Conservation (phyloP, 805 yeast genomes). For the Priceomyces carsonii region DNA sequence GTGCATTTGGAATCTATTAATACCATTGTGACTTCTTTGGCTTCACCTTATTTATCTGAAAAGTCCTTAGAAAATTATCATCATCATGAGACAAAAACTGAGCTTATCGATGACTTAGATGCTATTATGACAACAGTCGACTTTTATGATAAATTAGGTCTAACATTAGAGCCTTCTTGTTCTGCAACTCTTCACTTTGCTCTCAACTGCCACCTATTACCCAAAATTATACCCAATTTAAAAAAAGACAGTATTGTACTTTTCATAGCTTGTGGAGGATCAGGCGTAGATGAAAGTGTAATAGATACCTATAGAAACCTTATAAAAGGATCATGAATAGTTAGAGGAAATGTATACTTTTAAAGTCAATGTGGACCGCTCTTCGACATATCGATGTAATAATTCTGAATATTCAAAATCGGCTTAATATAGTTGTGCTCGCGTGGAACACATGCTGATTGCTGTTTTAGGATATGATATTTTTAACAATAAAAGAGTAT, state of each 20-base stretch:
- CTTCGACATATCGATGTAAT: too few relatives aligned
- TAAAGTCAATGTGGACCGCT: too few relatives aligned
- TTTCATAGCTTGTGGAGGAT: constrained; percentile 32
- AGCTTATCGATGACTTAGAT: constrained; percentile 24
- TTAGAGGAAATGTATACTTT: too few relatives aligned
- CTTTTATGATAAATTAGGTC: constrained; percentile 21
- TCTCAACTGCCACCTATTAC: constrained; percentile 12
- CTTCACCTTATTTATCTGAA: constrained; percentile 26
- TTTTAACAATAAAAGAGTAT: too few relatives aligned
- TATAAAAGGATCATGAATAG: too few relatives aligned
- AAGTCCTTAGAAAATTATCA: constrained; percentile 18
- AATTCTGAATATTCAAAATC: too few relatives aligned
- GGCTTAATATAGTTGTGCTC: too few relatives aligned
- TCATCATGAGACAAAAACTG: constrained; percentile 16
- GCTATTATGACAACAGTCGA: constrained; percentile 22
- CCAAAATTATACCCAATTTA: constrained; percentile 15
- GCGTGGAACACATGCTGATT: too few relatives aligned
- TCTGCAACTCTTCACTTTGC: constrained; percentile 27
- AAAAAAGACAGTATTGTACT: constrained; percentile 25
- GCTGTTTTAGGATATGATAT: too few relatives aligned
- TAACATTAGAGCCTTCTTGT: constrained; percentile 35
- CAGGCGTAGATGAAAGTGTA: constrained; percentile 10
- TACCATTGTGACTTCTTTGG: constrained; percentile 29
- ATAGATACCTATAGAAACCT: constrained; percentile 6
- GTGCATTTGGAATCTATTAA: constrained; percentile 18